Base-by-base conservation (phyloP, 2,329 filamentous ascomycete genomes). In the Fusarium metavorans region DNA sequence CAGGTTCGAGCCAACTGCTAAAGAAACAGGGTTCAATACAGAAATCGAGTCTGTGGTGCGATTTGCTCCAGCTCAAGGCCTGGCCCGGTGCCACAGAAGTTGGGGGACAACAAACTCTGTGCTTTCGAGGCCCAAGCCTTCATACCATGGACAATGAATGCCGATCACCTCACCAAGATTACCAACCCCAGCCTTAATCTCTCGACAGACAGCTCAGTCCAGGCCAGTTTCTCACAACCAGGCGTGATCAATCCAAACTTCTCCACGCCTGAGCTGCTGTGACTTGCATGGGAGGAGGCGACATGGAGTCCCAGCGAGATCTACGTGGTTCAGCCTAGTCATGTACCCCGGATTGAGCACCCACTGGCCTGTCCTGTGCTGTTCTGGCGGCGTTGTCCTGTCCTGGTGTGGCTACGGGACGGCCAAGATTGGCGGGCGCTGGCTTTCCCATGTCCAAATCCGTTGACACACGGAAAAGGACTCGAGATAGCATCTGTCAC, bases 381-480 rank as follows among this genome's bases (percentile, higher is more conserved):
- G 20, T 48, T 5, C 43, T 48, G 45, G 35, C 5, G 39, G 35
- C 5, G 39, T n/a, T 43, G 39, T 20, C 39, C 14, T 50, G 45
- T 20, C 39, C 14, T 30, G 45, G 45, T 50, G 25, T 50, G 45
- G 32, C 61, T 68, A 64, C 41, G 64, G 67, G 74, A 64, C 48
- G 64, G 71, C 74, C 67, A 56, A 70, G 73, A 52, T 64, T 62
- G 66, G 71, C 77, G 74, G 70, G 61, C 73, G 76, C 77, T 75
- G 72, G 66, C 68, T 35, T 71, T 79, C 70, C 68, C 64, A 77
- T 79, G 74, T 62, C 75, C 73, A 77, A 77, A 77, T 78, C 50
- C 68, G 58, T 71, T 79, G 76, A 79, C 76, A 79, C 77, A 79
- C 65, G 63, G 72, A 78, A 78, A 78, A 76, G 35, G 72, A 58